Evolutionary conservation across 495 filamentous ascomycete species (phyloP).

Genomic region (Penicillium waksmanii): DNA sequence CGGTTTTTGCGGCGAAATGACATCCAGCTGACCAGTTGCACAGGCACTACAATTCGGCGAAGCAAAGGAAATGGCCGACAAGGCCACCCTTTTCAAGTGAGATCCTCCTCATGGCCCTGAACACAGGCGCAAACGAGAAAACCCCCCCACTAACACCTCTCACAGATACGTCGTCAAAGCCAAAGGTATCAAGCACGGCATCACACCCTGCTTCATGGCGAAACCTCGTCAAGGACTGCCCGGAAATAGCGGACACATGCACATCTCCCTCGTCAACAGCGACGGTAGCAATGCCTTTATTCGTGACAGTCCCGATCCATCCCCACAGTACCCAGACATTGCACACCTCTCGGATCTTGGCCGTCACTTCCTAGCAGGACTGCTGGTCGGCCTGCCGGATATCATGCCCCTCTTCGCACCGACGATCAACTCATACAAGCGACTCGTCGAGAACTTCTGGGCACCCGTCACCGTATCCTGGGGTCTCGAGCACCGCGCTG

Average conservation of each 20-base stretch:
- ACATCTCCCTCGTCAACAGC: slow-evolving; percentile 75
- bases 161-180: slow-evolving; percentile 80
- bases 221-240: slow-evolving; percentile 89
- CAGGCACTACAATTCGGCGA: slow-evolving; percentile 84
- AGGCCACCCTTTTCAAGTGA: slow-evolving; percentile 89
- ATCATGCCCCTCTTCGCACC: slow-evolving; percentile 95
- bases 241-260: slow-evolving; percentile 94
- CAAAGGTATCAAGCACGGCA: slow-evolving; percentile 80
- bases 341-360: slow-evolving; percentile 83
- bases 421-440: slow-evolving; percentile 96
- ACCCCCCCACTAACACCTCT: background rate
- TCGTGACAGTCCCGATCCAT: slow-evolving; percentile 68
- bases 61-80: slow-evolving; percentile 84
- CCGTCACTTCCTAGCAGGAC: slow-evolving; percentile 88
- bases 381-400: slow-evolving; percentile 86
- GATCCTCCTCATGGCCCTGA: slow-evolving; percentile 11
- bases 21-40: slow-evolving; percentile 10
- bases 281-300: slow-evolving; percentile 76
- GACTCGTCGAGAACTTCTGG: slow-evolving; percentile 98
- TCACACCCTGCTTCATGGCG: slow-evolving; percentile 99
- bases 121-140: background rate
- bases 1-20: background rate
- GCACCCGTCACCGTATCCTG: slow-evolving; percentile 96
- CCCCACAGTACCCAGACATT: slow-evolving; percentile 73
- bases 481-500: slow-evolving; percentile 93